These are phyloP conservation scores for Trametes gibbosa DNA, from an alignment of 768 basidiomycete genomes.

Conservation along the genomic window DNA sequence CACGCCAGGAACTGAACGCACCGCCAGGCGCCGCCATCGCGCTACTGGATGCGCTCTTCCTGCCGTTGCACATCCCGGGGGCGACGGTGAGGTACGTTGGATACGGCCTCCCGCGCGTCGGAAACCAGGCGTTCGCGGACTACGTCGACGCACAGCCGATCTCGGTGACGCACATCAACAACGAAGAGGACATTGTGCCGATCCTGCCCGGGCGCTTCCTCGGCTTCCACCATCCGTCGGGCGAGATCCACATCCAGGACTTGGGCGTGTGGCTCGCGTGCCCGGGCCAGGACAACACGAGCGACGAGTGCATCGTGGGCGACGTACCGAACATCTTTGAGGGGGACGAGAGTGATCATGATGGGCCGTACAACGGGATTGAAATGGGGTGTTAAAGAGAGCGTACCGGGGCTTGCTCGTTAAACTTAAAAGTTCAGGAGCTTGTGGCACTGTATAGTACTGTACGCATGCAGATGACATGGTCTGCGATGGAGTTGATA, in stretches of 20 bases:
- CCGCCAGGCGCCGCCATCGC: constrained; percentile 48
- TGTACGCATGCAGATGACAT: no score
- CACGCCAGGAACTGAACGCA: background rate
- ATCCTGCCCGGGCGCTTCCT: constrained; percentile 34
- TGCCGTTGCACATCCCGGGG: constrained; percentile 48
- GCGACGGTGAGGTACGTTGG: constrained; percentile 22
- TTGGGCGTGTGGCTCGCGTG: constrained; percentile 52
- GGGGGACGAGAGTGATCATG: constrained; percentile 44
- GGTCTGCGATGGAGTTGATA: no score
- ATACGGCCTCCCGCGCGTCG: constrained; percentile 39
- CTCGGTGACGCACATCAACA: constrained; percentile 53
- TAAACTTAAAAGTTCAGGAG: no score
- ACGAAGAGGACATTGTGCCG: constrained; percentile 42
- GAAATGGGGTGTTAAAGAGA: constrained; percentile 26
- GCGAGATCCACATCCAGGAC: constrained; percentile 39
- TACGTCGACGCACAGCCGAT: constrained; percentile 46
- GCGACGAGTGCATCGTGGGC: constrained; percentile 47
- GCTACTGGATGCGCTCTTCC: constrained; percentile 50
- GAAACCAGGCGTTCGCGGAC: constrained; percentile 60
- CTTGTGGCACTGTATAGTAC: no score
- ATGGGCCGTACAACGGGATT: constrained; percentile 43
- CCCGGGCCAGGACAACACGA: constrained; percentile 60
- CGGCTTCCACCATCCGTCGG: constrained; percentile 45
- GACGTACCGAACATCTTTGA: constrained; percentile 50
- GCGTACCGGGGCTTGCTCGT: no score